Evolutionary conservation across 495 filamentous ascomycete genomes (phyloP).

Genomic region (Penicillium flavigenum): DNA sequence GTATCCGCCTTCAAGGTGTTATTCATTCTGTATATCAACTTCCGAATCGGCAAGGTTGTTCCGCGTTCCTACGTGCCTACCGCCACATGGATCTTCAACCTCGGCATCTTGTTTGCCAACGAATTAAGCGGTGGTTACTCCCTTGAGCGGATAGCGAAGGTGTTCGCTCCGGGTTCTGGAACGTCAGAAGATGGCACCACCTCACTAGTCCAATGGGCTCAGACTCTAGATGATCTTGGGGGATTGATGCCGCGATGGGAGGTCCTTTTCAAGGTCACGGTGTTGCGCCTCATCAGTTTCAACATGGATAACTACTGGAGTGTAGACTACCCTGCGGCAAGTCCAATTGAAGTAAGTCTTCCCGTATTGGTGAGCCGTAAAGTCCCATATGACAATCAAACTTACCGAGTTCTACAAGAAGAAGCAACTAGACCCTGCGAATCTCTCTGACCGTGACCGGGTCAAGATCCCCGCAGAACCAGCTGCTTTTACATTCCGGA

Average conservation of each 20-base stretch:
- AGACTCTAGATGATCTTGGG: conserved; percentile 69
- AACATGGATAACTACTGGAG: conserved; percentile 98
- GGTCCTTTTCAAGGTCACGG: conserved; percentile 95
- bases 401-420: conserved; percentile 79
- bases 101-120: conserved; percentile 82
- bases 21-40: conserved; percentile 77
- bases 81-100: conserved; percentile 93
- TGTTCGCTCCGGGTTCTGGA: conserved; percentile 43
- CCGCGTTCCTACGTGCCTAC: conserved; percentile 65
- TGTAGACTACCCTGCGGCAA: conserved; percentile 60
- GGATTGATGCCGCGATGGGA: conserved; percentile 89
- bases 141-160: conserved; percentile 57
- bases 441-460: conserved; percentile 84
- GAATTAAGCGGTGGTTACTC: conserved; percentile 79
- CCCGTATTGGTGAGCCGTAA: not conserved
- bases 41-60: conserved; percentile 66
- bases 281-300: conserved; percentile 90
- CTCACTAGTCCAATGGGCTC: conserved; percentile 54
- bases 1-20: conserved; percentile 81
- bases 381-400: conserved; percentile 5
- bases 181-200: conserved; percentile 32
- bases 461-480: conserved; percentile 69
- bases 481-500: conserved; percentile 71
- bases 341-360: conserved; percentile 76
- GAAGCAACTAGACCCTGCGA: conserved; percentile 88